These are phyloP conservation scores for Phalaenopsis hybrid DNA, from an alignment of 116 monocot species.

Conservation along the genomic window DNA sequence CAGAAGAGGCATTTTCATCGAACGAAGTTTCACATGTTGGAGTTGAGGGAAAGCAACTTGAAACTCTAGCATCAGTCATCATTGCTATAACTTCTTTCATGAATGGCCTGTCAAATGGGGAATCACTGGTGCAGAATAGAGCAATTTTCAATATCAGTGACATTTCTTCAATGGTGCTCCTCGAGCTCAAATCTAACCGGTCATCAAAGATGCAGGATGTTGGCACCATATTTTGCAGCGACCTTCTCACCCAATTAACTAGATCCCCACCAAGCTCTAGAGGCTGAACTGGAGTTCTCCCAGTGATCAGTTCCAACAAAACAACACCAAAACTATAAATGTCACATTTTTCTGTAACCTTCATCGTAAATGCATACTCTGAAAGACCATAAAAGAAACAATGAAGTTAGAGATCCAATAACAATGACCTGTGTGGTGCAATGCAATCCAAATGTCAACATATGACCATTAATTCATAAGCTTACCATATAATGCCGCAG, in stretches of 20 bases:
- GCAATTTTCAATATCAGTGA: slow-evolving; percentile 68
- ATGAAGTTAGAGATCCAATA: slow-evolving; percentile 4
- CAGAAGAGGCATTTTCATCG: slow-evolving; percentile 21
- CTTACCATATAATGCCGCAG: background rate
- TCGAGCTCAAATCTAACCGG: slow-evolving; percentile 50
- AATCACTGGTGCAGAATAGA: slow-evolving; percentile 76
- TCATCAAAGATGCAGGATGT: slow-evolving; percentile 37
- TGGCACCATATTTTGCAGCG: slow-evolving; percentile 19
- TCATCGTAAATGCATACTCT: slow-evolving; percentile 94
- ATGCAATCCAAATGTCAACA: background rate
- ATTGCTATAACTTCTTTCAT: slow-evolving; percentile 84
- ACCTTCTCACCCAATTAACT: slow-evolving; percentile 65
- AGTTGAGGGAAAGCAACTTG: slow-evolving; percentile 26
- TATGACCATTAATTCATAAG: background rate
- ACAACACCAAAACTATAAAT: slow-evolving; percentile 85
- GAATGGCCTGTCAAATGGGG: slow-evolving; percentile 68
- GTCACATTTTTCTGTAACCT: slow-evolving; percentile 82
- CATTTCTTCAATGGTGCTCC: slow-evolving; percentile 49
- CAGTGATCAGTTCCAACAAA: slow-evolving; percentile 66
- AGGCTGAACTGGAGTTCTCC: slow-evolving; percentile 68
- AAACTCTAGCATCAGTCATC: slow-evolving; percentile 56
- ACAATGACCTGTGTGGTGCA: background rate
- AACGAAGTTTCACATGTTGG: slow-evolving; percentile 41
- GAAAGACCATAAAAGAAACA: slow-evolving; percentile 9
- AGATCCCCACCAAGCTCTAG: slow-evolving; percentile 72